Evolutionary conservation across 2,329 filamentous ascomycete species (phyloP).

Genomic region (Waltergamsia citrina): DNA sequence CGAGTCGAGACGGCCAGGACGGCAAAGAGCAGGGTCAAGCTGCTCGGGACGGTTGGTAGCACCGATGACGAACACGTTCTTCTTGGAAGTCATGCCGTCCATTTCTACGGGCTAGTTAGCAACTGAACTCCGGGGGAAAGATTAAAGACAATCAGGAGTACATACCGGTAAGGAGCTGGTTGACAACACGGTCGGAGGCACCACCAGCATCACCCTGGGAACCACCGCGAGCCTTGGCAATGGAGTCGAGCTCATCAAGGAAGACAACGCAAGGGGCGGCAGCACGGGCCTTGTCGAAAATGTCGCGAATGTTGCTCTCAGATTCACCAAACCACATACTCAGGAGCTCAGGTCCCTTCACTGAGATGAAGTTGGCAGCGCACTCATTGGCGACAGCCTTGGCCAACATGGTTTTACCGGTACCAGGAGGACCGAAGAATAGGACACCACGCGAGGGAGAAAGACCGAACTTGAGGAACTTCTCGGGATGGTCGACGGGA

Average conservation of each 20-base stretch:
- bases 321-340: slow-evolving; percentile 99
- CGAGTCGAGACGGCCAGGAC: slow-evolving; percentile 96
- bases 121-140: slow-evolving; percentile 1
- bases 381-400: slow-evolving; percentile 99
- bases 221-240: slow-evolving; percentile 97
- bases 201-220: slow-evolving; percentile 93
- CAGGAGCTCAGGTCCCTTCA: slow-evolving; percentile 95
- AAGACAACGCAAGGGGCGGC: slow-evolving; percentile 98
- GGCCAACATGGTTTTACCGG: slow-evolving; percentile 98
- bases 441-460: slow-evolving; percentile 96
- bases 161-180: slow-evolving; percentile 94
- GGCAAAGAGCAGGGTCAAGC: slow-evolving; percentile 94
- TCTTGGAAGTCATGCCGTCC: slow-evolving; percentile 99
- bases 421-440: slow-evolving; percentile 98
- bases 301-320: slow-evolving; percentile 98
- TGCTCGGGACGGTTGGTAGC: slow-evolving; percentile 98
- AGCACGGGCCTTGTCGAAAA: slow-evolving; percentile 98
- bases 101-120: slow-evolving; percentile 53
- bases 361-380: slow-evolving; percentile 98
- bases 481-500: slow-evolving; percentile 97
- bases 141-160: slow-evolving; percentile 16
- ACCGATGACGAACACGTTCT: slow-evolving; percentile 99
- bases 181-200: slow-evolving; percentile 98
- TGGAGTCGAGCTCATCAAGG: slow-evolving; percentile 96
- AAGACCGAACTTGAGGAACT: slow-evolving; percentile 99